phyloP scores from a whole-genome alignment of 345 rosid genomes.

The Syzygium aqueum region DNA sequence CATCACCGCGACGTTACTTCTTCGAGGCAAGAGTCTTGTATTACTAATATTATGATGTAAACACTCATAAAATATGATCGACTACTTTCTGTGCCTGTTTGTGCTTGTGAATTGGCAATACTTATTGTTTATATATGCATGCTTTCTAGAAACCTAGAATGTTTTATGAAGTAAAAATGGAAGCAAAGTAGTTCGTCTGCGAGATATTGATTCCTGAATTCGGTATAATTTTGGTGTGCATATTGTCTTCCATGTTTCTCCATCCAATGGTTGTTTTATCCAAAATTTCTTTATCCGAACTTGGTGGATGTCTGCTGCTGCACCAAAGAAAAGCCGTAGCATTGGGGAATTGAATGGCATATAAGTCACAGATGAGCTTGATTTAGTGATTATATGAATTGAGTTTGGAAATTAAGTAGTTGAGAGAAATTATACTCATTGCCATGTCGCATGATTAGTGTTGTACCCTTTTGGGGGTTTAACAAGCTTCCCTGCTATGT shows the following conservation, averaged over 20 bases:
- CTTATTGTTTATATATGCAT: not conserved
- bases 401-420: not conserved
- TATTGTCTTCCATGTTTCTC: not conserved
- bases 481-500: not conserved
- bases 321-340: not conserved
- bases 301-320: not conserved
- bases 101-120: not conserved
- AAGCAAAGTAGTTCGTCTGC: not conserved
- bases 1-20: slow-evolving; percentile 84
- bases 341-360: not conserved
- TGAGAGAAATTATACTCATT: not conserved
- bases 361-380: not conserved
- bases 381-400: not conserved
- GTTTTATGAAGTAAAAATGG: not conserved
- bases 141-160: not conserved
- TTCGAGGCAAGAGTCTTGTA: slow-evolving; percentile 62
- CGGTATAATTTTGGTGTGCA: not conserved
- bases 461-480: not conserved
- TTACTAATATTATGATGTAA: not conserved
- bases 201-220: not conserved
- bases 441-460: not conserved
- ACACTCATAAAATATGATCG: not conserved
- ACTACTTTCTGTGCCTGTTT: not conserved
- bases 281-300: not conserved
- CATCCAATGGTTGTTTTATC: not conserved